Conservation (phyloP, 257 asterid species). For the Ilex aquifolium region DNA sequence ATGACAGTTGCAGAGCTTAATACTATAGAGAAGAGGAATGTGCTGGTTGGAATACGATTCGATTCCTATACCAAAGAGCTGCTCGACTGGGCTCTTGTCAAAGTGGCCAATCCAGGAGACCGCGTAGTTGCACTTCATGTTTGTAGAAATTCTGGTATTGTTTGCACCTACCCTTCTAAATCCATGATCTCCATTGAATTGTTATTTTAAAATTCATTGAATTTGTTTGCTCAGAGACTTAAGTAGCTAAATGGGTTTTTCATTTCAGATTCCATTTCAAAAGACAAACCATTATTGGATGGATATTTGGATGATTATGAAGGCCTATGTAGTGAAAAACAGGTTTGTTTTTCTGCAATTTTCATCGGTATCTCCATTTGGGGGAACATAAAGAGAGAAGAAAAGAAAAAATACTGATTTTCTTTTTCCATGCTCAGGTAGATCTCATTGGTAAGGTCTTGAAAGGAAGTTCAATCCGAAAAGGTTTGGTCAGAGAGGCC, state of each 20-base stretch:
- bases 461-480: constrained; percentile 72
- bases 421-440: constrained; percentile 36
- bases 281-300: constrained; percentile 47
- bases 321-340: constrained; percentile 57
- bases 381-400: background rate
- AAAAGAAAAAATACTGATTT: constrained; percentile 3
- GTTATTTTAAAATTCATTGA: background rate
- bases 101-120: constrained; percentile 81
- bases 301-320: constrained; percentile 67
- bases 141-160: constrained; percentile 64
- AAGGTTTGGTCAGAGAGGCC: constrained; percentile 67
- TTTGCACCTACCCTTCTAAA: background rate
- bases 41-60: constrained; percentile 72
- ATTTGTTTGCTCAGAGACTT: constrained; percentile 5
- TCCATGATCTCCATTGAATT: background rate
- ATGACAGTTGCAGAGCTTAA: constrained; percentile 47
- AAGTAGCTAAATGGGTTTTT: background rate
- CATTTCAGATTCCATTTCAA: constrained; percentile 44
- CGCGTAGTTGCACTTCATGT: constrained; percentile 74
- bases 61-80: constrained; percentile 63
- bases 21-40: constrained; percentile 38
- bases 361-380: background rate
- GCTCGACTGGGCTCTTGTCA: constrained; percentile 83
- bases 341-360: constrained; percentile 36
- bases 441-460: constrained; percentile 44